Evolutionary conservation across 148 eudicot genomes (phyloP), one percentile per base, ranked within the genome.

Genomic region (Fagopyrum tataricum): DNA sequence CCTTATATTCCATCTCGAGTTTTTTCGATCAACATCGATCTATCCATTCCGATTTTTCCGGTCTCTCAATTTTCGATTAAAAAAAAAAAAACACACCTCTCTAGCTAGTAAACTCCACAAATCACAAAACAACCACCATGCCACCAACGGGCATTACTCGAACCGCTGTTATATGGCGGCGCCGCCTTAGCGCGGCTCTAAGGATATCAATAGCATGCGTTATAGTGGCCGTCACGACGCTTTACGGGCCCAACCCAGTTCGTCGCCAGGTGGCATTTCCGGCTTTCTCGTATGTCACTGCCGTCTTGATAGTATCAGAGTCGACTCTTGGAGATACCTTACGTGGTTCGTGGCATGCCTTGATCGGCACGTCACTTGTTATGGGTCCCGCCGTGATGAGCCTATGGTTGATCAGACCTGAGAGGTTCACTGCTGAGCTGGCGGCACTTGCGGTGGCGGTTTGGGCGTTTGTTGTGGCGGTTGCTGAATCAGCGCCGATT

Each of bases 281-380:
- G 0, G 83, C 91, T 8, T 87, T 85, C 21, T 76, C 91, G 3
- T 87, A 87, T 68, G 72, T 85, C 0, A 87, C 91, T 0, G 84
- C 82, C 7, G 61, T 85, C 4, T 75, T 85, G 0, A 81, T 85
- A 0, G 84, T 83, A 1, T 81, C 81, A 0, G 91, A 85, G 20
- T 79, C 87, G 5, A 83, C 85, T 1, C 72, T 85, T 0, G 91
- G 88, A 11, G 79, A 81, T 61, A 17, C 82, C 0, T 13, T 87
- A 0, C 53, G 77, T 10, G 88, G 88, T 5, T 70, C 77, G 10
- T 87, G 88, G 82, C 84, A 85, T 1, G 88, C 85, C 26, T 4
- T 81, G 24, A 52, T 43, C 6, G 91, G 88, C 52, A 87, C 91
- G 0, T 76, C 70, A 21, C 81, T 74, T 9, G 85, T 85, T 26